Evolutionary conservation across 2,329 filamentous ascomycete species (phyloP).

Genomic region (Fusarium multiceps): DNA sequence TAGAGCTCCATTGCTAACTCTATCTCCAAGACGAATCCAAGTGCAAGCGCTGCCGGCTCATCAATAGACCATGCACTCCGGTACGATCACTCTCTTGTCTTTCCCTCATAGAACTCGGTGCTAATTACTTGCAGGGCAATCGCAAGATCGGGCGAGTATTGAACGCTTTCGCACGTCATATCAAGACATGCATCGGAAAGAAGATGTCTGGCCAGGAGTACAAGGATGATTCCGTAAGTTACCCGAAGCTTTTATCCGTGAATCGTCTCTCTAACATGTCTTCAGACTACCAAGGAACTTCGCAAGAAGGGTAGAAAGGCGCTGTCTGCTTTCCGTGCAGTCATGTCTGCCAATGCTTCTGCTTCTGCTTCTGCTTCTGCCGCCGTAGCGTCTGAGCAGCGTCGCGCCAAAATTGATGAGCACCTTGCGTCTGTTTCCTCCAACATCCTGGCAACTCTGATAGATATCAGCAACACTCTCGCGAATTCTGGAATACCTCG

Average conservation of each 20-base stretch:
- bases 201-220: rapidly evolving
- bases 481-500: no score
- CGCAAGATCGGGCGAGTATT: neutral
- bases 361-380: neutral
- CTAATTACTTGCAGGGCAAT: neutral
- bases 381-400: neutral
- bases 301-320: neutral
- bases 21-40: rapidly evolving
- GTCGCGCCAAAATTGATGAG: rapidly evolving
- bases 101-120: rapidly evolving
- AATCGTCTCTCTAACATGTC: rapidly evolving
- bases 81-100: neutral
- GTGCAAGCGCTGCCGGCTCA: rapidly evolving
- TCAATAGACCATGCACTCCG: neutral
- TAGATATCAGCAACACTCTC: neutral
- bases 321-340: neutral
- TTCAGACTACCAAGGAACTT: neutral
- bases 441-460: rapidly evolving
- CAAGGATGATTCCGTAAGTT: neutral
- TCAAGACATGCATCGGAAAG: rapidly evolving
- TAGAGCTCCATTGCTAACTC: neutral
- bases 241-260: rapidly evolving
- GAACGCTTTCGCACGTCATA: rapidly evolving
- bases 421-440: rapidly evolving
- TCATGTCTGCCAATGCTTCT: neutral